Conservation (phyloP, 768 basidiomycete genomes). For the Mycena rebaudengoi region DNA sequence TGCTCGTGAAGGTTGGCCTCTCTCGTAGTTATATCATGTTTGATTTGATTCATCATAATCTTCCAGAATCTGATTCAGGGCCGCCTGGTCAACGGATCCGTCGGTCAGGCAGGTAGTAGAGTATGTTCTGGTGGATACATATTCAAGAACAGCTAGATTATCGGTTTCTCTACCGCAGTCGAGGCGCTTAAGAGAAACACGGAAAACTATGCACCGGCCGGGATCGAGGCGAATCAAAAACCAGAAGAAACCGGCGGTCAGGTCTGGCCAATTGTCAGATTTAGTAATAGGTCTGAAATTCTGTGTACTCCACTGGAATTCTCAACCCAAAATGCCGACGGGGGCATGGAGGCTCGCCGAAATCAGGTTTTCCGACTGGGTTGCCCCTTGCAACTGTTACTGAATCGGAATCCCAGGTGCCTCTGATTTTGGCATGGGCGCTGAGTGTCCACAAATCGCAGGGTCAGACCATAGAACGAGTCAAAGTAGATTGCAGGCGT, state of each 20-base stretch:
- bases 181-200: constrained; percentile 55
- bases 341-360: constrained; percentile 65
- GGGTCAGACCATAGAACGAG: constrained; percentile 87
- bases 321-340: constrained; percentile 67
- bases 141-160: no score
- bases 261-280: constrained; percentile 69
- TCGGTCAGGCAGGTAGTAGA: no score
- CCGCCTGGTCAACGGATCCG: constrained; percentile 72
- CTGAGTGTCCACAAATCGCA: constrained; percentile 81
- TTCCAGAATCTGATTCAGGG: constrained; percentile 75
- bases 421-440: constrained; percentile 88
- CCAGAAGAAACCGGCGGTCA: constrained; percentile 19
- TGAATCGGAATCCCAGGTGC: constrained; percentile 53
- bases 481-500: constrained; percentile 78
- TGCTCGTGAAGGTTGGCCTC: constrained; percentile 72
- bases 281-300: constrained; percentile 55
- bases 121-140: no score
- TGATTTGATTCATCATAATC: not conserved
- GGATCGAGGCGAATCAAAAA: constrained; percentile 21
- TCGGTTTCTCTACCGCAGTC: constrained; percentile 51
- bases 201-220: constrained; percentile 48
- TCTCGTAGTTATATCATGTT: not conserved
- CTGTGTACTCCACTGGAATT: constrained; percentile 68
- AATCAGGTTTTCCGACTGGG: constrained; percentile 65
- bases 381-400: no score